These are phyloP conservation scores for Zasmidium cellare DNA, from an alignment of 2,329 filamentous ascomycete species.

Conservation along the genomic window DNA sequence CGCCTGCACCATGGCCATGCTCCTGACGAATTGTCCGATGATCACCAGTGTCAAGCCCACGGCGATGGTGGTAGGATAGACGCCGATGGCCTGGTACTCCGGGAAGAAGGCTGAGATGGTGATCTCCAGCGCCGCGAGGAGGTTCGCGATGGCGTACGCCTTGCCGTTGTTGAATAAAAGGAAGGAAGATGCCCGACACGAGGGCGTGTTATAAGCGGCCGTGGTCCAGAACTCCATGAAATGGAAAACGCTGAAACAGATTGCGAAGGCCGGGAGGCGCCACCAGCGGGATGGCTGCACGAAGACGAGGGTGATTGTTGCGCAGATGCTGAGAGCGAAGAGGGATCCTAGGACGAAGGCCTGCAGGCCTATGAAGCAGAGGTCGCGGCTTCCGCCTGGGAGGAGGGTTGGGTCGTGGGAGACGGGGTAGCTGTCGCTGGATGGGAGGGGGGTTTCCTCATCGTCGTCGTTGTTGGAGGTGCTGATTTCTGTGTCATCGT, in stretches of 20 bases:
- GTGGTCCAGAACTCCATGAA: slow-evolving; percentile 96
- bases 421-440: slow-evolving; percentile 10
- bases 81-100: slow-evolving; percentile 30
- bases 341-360: slow-evolving; percentile 46
- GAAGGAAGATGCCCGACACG: slow-evolving; percentile 73
- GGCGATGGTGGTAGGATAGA: slow-evolving; percentile 53
- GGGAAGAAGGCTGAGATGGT: slow-evolving; percentile 45
- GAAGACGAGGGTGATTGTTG: slow-evolving; percentile 25
- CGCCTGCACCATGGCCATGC: slow-evolving; percentile 84
- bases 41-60: slow-evolving; percentile 65
- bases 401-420: slow-evolving; percentile 37
- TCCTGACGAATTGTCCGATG: slow-evolving; percentile 73
- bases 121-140: slow-evolving; percentile 72
- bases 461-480: slow-evolving; percentile 13
- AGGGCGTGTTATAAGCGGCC: slow-evolving; percentile 75
- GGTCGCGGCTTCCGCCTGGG: slow-evolving; percentile 45
- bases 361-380: slow-evolving; percentile 48
- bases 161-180: slow-evolving; percentile 82
- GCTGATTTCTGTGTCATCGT: background rate
- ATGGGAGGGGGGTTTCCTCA: slow-evolving; percentile 4
- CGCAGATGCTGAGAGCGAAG: slow-evolving; percentile 36
- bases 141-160: slow-evolving; percentile 81
- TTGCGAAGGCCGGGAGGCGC: slow-evolving; percentile 64
- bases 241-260: slow-evolving; percentile 76
- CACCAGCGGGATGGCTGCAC: slow-evolving; percentile 40